These are phyloP conservation scores for Athelia sp. DNA, from an alignment of 1,284 basidiomycete genomes.

Conservation along the genomic window DNA sequence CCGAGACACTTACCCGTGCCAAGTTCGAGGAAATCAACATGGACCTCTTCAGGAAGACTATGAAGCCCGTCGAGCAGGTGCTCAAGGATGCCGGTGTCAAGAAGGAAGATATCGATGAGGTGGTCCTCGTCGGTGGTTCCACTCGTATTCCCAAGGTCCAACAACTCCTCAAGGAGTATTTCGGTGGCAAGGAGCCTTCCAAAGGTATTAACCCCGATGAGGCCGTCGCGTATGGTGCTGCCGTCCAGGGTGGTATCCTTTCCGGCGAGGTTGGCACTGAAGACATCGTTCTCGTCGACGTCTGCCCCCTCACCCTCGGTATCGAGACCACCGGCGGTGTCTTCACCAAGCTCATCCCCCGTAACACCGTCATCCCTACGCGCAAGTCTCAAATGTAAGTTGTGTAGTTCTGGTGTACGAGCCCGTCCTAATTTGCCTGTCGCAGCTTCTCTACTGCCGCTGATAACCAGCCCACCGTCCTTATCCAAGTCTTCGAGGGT, in stretches of 20 bases:
- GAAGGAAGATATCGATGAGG: slow-evolving; percentile 95
- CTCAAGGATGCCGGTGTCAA: slow-evolving; percentile 97
- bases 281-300: slow-evolving; percentile 93
- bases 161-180: slow-evolving; percentile 92
- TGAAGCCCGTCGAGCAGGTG: slow-evolving; percentile 99
- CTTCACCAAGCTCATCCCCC: slow-evolving; percentile 94
- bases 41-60: slow-evolving; percentile 98
- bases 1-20: slow-evolving; percentile 94
- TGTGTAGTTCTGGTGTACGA: not conserved
- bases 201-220: slow-evolving; percentile 96
- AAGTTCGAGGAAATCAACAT: slow-evolving; percentile 99
- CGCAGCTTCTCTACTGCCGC: slow-evolving; percentile 91
- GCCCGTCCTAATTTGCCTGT: slow-evolving; percentile 3
- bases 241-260: slow-evolving; percentile 96
- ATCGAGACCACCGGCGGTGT: slow-evolving; percentile 99
- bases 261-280: slow-evolving; percentile 80
- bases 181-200: slow-evolving; percentile 86
- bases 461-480: slow-evolving; percentile 90
- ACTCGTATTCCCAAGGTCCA: slow-evolving; percentile 99
- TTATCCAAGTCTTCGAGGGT: slow-evolving; percentile 92
- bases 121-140: slow-evolving; percentile 93
- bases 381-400: slow-evolving; percentile 91
- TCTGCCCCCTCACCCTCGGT: slow-evolving; percentile 91
- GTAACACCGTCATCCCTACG: slow-evolving; percentile 97
- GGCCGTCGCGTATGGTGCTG: slow-evolving; percentile 94